These are phyloP conservation scores for Porphyridium purpureum DNA, from an alignment of 23 red algal species.

Conservation along the genomic window DNA sequence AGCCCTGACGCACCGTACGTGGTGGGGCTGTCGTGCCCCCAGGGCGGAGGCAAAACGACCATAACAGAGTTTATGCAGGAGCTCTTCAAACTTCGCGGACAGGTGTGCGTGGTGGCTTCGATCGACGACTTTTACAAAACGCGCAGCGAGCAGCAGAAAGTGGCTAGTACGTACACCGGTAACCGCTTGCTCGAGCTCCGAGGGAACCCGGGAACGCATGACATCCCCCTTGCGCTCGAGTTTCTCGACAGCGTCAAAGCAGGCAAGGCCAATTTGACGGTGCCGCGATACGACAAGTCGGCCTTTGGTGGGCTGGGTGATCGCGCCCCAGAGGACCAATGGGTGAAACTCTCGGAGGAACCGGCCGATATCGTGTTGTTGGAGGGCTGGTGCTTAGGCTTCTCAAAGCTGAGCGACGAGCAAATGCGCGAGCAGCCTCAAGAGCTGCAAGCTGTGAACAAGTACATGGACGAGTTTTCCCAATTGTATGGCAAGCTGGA, in stretches of 20 bases:
- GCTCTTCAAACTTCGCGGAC: constrained; percentile 19
- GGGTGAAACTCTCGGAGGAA: constrained; percentile 13
- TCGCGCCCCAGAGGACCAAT: constrained; percentile 42
- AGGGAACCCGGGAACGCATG: constrained; percentile 88
- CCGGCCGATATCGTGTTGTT: constrained; percentile 64
- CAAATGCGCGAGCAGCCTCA: too few species aligned
- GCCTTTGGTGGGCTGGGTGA: constrained; percentile 71
- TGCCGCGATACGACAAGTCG: constrained; percentile 91
- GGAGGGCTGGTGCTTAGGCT: constrained; percentile 88
- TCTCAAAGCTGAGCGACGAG: background rate
- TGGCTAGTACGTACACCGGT: constrained; percentile 16
- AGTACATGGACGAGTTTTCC: constrained; percentile 25
- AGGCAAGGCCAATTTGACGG: constrained; percentile 2
- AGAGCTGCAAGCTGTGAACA: too few species aligned
- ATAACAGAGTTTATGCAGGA: constrained; percentile 42
- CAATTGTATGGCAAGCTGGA: constrained; percentile 51
- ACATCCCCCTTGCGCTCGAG: constrained; percentile 35
- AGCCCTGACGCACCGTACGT: constrained; percentile 21
- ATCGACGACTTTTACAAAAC: constrained; percentile 97
- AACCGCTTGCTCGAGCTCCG: constrained; percentile 65
- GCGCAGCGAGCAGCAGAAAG: constrained; percentile 38
- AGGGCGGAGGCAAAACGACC: constrained; percentile 97
- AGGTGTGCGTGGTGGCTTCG: constrained; percentile 31
- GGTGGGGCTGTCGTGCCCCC: constrained; percentile 77
- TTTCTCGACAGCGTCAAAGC: background rate